Evolutionary conservation across 2,329 filamentous ascomycete genomes (phyloP).

Genomic region (Colletotrichum karsti): DNA sequence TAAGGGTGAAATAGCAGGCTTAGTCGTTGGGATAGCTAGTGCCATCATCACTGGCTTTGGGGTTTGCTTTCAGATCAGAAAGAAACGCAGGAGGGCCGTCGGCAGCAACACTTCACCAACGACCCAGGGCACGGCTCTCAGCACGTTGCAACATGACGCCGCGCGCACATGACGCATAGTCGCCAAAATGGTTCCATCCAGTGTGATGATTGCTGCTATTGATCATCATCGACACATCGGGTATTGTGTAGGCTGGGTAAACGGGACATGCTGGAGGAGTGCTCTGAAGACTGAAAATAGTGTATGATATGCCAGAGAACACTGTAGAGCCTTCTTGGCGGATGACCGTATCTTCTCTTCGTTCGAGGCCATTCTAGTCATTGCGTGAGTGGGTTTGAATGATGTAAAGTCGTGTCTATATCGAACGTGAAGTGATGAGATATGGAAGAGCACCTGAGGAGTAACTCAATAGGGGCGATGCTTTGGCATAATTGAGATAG

Average conservation of each 20-base stretch:
- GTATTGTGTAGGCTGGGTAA: too few species aligned
- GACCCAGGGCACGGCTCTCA: not conserved
- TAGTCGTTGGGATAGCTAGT: conserved; percentile 40
- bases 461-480: not conserved
- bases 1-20: conserved; percentile 34
- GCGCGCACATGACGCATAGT: too few species aligned
- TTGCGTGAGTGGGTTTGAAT: not conserved
- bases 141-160: too few species aligned
- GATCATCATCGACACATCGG: too few species aligned
- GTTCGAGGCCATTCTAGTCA: not conserved
- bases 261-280: too few species aligned
- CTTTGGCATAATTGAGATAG: not conserved
- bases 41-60: conserved; percentile 40
- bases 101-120: not conserved
- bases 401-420: not conserved
- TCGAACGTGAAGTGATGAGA: conserved; percentile 4
- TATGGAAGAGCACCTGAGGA: not conserved
- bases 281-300: too few species aligned
- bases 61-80: conserved; percentile 30
- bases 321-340: too few species aligned
- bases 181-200: too few species aligned
- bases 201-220: too few species aligned
- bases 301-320: too few species aligned
- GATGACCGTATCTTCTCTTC: too few species aligned
- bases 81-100: conserved; percentile 27